Base-by-base conservation (phyloP, 352 stramenopile genomes). In the Sclerospora graminicola region DNA sequence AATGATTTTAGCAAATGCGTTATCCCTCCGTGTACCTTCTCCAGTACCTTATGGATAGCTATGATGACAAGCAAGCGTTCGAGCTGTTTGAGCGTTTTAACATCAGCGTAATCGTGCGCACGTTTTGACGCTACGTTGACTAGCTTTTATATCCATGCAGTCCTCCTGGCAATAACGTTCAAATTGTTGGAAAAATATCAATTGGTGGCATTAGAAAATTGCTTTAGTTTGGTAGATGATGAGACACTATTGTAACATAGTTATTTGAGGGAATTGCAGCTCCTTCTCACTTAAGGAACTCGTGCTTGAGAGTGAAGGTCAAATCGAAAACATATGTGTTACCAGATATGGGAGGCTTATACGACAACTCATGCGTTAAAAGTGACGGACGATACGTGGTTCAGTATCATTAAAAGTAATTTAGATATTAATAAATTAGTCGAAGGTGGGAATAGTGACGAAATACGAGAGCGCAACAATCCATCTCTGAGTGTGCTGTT, bases 371-470 rank as follows among this genome's bases (percentile, higher is more conserved):
- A 14, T 84, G 78, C 46, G 73, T 78, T 32, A 71, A 73, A 23
- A 94, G 82, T 64, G 82, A 94, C n/a, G n/a, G n/a, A n/a, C 43
- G 82, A 94, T 32, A 91, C 82, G 0, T 94, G 82, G 82, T 94
- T 94, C 51, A 94, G 82, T 31, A 86, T 94, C 37, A 69, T 75
- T 10, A 88, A 72, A 31, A 74, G 69, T 11, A 84, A 74, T 26
- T 42, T 75, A 15, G 74, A 85, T 38, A 40, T 56, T 38, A 67
- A 44, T 33, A 18, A 33, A 32, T 54, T 41, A 18, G 28, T 34
- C 6, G 23, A 53, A 18, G 58, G 41, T 19, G 48, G 53, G 9
- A 48, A 56, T 41, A 18, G 24, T 35, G 15, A 29, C 18, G 48
- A 52, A 35, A n/a, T n/a, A n/a, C 28, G 38, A 21, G 51, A 66